These are phyloP conservation scores for Falciphora oryzae DNA, from an alignment of 2,329 filamentous ascomycete genomes.

Conservation along the genomic window DNA sequence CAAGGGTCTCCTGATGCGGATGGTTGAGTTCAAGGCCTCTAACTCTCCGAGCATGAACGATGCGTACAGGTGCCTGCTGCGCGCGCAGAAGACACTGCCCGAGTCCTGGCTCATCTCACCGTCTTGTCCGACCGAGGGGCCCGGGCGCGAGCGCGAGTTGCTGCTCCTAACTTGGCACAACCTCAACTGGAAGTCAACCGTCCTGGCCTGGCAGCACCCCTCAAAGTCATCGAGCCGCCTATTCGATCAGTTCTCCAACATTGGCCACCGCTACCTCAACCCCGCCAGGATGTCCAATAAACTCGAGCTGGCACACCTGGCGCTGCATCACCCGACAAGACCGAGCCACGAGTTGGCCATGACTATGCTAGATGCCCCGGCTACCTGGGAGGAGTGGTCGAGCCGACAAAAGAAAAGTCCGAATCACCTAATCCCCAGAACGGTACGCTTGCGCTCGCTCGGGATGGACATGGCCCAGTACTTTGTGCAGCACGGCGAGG, in stretches of 20 bases:
- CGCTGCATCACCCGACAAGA: conserved; percentile 47
- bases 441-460: not conserved
- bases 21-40: conserved; percentile 31
- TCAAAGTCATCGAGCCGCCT: conserved; percentile 39
- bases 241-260: conserved; percentile 47
- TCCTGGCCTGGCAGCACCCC: conserved; percentile 37
- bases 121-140: no score
- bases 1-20: conserved; percentile 30
- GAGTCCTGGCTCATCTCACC: not conserved
- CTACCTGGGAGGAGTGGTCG: conserved; percentile 9
- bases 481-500: conserved; percentile 34
- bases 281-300: not conserved
- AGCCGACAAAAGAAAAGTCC: not conserved
- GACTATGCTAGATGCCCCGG: conserved; percentile 31
- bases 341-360: conserved; percentile 44
- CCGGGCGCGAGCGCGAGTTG: conserved; percentile 28
- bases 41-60: conserved; percentile 38
- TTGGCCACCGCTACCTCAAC: conserved; percentile 31
- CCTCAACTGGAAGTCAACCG: conserved; percentile 47
- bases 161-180: conserved; percentile 39
- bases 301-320: conserved; percentile 47
- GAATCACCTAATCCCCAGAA: not conserved
- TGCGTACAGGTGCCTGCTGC: conserved; percentile 42
- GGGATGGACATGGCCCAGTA: conserved; percentile 15
- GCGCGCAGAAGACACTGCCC: conserved; percentile 31